These are phyloP conservation scores for Scutellaria minor DNA, from an alignment of 257 asterid genomes.

Conservation along the genomic window DNA sequence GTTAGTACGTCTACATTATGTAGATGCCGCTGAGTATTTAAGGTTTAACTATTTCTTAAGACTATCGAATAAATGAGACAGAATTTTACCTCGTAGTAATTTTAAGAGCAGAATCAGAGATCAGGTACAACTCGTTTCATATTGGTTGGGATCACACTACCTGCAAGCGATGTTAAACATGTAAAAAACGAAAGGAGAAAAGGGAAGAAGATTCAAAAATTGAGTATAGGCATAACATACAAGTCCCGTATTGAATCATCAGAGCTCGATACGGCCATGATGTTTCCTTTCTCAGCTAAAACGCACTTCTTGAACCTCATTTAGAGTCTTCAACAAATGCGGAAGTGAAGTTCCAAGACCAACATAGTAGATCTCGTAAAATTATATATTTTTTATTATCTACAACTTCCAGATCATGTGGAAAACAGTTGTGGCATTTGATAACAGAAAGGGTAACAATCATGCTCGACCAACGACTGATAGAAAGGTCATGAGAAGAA, in stretches of 20 bases:
- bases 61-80: background rate
- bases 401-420: background rate
- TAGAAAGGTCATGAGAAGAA: conserved; percentile 21
- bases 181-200: background rate
- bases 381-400: background rate
- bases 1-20: no score
- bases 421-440: background rate
- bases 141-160: background rate
- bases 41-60: background rate
- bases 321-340: conserved; percentile 2
- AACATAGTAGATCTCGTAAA: no score
- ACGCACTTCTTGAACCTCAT: background rate
- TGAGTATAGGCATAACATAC: background rate
- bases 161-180: background rate
- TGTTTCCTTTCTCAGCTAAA: conserved; percentile 7
- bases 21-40: no score
- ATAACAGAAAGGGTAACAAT: conserved; percentile 20
- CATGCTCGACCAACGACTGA: conserved; percentile 32
- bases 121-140: background rate
- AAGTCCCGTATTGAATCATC: no score
- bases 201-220: conserved; percentile 11
- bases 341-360: no score
- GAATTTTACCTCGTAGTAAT: conserved; percentile 16
- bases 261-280: background rate
- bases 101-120: conserved; percentile 9